Percentiles rank a stretch among this genome's conserved stretches.
phyloP scores from a whole-genome alignment of 129 eudicot genomes.

The Lactuca saligna region DNA sequence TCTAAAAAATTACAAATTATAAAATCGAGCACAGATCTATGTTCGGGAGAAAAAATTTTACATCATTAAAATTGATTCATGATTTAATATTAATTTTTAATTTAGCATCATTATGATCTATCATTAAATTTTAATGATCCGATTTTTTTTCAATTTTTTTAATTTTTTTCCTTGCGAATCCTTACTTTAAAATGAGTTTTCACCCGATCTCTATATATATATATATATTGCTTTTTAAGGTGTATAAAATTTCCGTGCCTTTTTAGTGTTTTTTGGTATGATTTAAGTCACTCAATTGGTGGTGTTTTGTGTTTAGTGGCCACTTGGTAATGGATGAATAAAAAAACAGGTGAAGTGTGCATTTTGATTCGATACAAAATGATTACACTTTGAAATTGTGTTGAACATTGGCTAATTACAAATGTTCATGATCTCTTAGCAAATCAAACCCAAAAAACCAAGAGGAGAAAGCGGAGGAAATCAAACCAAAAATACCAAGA shows the following conservation, averaged over 20 bases:
- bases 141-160: no score
- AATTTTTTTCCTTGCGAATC: no score
- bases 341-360: slow-evolving; percentile 24
- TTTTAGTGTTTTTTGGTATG: slow-evolving; percentile 14
- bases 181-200: no score
- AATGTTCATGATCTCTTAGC: background rate
- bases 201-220: no score
- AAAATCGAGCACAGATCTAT: no score
- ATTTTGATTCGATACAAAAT: slow-evolving; percentile 28
- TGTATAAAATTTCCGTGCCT: slow-evolving; percentile 13
- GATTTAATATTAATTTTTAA: no score
- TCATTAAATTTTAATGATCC: no score
- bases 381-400: slow-evolving; percentile 24
- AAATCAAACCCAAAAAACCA: slow-evolving; percentile 4
- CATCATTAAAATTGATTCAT: no score
- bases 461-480: slow-evolving; percentile 11
- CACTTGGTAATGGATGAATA: slow-evolving; percentile 33
- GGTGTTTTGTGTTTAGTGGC: slow-evolving; percentile 38
- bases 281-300: slow-evolving; percentile 17
- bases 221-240: background rate
- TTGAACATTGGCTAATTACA: slow-evolving; percentile 11
- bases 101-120: no score
- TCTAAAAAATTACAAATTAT: no score
- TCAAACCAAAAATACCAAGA: background rate
- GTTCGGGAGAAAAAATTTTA: no score